A percentile compares a stretch with the other conserved stretches of the same genome.
Conservation (phyloP, 73 alveolate species). For the Paramecium pentaurelia region DNA sequence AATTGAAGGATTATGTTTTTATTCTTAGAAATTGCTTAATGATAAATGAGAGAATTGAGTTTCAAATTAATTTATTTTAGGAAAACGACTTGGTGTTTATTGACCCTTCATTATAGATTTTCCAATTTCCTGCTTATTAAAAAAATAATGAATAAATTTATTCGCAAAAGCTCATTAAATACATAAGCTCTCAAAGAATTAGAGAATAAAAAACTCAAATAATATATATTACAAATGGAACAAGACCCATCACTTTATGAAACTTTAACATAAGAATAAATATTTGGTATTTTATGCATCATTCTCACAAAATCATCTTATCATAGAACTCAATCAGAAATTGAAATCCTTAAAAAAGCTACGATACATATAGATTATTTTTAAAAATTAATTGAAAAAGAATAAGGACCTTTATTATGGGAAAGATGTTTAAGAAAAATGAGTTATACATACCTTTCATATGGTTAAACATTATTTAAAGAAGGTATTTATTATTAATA, state of each 20-base stretch:
- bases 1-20: background rate
- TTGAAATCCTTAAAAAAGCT: conserved; percentile 2
- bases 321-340: conserved; percentile 26
- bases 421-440: conserved; percentile 27
- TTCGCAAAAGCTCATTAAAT: background rate
- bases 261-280: background rate
- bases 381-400: background rate
- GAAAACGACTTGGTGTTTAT: background rate
- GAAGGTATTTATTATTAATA: background rate
- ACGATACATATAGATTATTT: background rate
- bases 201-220: background rate
- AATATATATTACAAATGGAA: background rate
- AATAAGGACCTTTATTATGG: background rate
- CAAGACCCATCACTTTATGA: background rate
- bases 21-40: background rate
- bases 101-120: background rate
- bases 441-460: background rate
- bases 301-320: background rate
- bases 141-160: background rate
- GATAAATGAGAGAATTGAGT: conserved; percentile 6
- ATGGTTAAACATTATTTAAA: background rate
- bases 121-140: background rate
- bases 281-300: background rate
- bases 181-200: background rate
- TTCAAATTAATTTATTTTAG: background rate